These are phyloP conservation scores for Singerocomus inundabilis DNA, from an alignment of 1,284 basidiomycete genomes.

Conservation along the genomic window DNA sequence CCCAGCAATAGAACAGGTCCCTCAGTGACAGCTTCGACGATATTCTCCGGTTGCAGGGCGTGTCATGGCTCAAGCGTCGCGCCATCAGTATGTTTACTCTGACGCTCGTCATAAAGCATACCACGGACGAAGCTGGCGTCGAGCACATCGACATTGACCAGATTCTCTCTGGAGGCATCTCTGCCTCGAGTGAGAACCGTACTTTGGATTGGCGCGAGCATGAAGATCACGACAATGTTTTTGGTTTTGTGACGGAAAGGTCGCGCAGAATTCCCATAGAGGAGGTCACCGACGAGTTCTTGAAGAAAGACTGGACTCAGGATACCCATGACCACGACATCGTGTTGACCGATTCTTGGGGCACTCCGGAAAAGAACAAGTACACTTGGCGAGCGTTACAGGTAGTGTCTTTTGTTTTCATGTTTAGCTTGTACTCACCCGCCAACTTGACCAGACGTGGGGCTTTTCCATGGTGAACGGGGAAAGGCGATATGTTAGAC, in stretches of 20 bases:
- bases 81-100: slow-evolving; percentile 42
- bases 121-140: slow-evolving; percentile 39
- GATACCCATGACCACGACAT: slow-evolving; percentile 53
- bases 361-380: slow-evolving; percentile 51
- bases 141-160: slow-evolving; percentile 50
- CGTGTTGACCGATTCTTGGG: slow-evolving; percentile 50
- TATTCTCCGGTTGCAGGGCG: slow-evolving; percentile 50
- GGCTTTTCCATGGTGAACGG: slow-evolving; percentile 61
- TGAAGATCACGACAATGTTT: slow-evolving; percentile 40
- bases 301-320: slow-evolving; percentile 53
- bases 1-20: slow-evolving; percentile 28
- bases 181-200: slow-evolving; percentile 42
- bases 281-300: slow-evolving; percentile 49
- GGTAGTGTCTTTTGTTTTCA: slow-evolving; percentile 34
- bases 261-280: slow-evolving; percentile 47
- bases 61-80: slow-evolving; percentile 47
- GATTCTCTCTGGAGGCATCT: slow-evolving; percentile 43
- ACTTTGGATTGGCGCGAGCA: slow-evolving; percentile 41
- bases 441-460: slow-evolving; percentile 66
- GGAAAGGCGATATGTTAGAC: slow-evolving; percentile 60
- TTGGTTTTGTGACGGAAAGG: slow-evolving; percentile 46
- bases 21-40: slow-evolving; percentile 46
- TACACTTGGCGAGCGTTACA: slow-evolving; percentile 55
- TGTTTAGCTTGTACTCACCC: slow-evolving; percentile 3
- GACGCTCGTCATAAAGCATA: slow-evolving; percentile 43